Evolutionary conservation across 225 moss, liverwort and hornwort genomes (phyloP).

Genomic region (Rhytidiadelphus loreus): DNA sequence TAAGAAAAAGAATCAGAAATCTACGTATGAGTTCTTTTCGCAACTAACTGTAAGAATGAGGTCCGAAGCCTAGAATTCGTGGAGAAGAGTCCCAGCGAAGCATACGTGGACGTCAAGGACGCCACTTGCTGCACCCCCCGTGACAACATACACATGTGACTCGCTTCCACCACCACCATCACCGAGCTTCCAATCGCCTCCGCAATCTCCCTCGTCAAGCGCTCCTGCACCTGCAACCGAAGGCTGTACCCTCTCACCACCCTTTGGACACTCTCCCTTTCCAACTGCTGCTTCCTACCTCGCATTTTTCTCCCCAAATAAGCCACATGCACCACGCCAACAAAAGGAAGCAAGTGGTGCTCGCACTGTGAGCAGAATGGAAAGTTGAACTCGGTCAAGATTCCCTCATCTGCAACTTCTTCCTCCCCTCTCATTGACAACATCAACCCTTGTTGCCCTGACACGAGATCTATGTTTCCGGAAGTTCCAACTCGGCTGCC

Average conservation of each 20-base stretch:
- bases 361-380: slow-evolving; percentile 85
- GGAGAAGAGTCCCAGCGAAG: slow-evolving; percentile 41
- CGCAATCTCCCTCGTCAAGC: slow-evolving; percentile 80
- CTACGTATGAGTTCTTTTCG: slow-evolving; percentile 25
- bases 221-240: slow-evolving; percentile 91
- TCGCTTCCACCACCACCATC: slow-evolving; percentile 90
- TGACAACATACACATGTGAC: slow-evolving; percentile 95
- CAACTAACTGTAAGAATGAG: slow-evolving; percentile 34
- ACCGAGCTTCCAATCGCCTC: slow-evolving; percentile 63
- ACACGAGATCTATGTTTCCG: slow-evolving; percentile 5
- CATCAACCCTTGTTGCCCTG: slow-evolving; percentile 10
- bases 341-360: slow-evolving; percentile 88
- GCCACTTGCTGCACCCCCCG: slow-evolving; percentile 74
- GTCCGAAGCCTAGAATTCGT: slow-evolving; percentile 26
- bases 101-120: slow-evolving; percentile 40
- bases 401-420: slow-evolving; percentile 1
- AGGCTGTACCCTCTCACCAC: slow-evolving; percentile 80
- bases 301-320: slow-evolving; percentile 22
- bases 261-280: slow-evolving; percentile 49
- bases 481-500: slow-evolving; percentile 44
- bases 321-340: slow-evolving; percentile 71
- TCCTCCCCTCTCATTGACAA: not conserved
- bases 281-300: slow-evolving; percentile 23
- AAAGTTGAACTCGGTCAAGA: slow-evolving; percentile 45
- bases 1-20: not conserved